These are phyloP conservation scores for Thelephora terrestris DNA, from an alignment of 1,284 basidiomycete species.

Conservation along the genomic window DNA sequence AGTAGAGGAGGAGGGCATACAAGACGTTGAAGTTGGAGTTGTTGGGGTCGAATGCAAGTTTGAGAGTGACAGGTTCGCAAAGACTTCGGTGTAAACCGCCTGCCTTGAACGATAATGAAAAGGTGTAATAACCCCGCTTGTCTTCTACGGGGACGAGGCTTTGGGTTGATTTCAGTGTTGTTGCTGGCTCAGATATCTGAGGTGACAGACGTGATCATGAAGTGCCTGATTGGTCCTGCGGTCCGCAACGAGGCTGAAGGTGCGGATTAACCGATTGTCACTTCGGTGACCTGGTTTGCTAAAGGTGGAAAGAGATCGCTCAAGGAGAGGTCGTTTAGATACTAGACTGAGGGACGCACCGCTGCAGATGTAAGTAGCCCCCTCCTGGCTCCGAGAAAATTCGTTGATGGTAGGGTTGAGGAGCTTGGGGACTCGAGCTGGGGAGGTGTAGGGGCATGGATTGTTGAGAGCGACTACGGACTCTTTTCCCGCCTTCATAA, in stretches of 20 bases:
- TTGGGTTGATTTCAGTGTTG: background rate
- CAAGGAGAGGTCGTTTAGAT: too few species aligned
- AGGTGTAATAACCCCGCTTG: conserved; percentile 32
- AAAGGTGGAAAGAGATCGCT: too few species aligned
- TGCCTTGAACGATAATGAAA: conserved; percentile 40
- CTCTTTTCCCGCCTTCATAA: too few species aligned
- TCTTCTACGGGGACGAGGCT: conserved; percentile 43
- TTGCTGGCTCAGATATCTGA: conserved; percentile 2
- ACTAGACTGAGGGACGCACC: too few species aligned
- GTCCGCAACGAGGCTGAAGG: conserved; percentile 17
- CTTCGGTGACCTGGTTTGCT: background rate
- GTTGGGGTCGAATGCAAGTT: conserved; percentile 40
- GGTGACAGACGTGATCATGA: conserved; percentile 20
- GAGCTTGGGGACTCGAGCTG: too few species aligned
- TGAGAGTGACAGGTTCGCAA: conserved; percentile 33
- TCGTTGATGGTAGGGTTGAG: background rate
- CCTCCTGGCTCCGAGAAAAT: too few species aligned
- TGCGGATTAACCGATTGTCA: conserved; percentile 14
- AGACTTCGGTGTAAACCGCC: conserved; percentile 43
- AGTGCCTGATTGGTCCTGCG: conserved; percentile 14
- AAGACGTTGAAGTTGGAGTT: conserved; percentile 47
- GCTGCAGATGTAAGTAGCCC: too few species aligned
- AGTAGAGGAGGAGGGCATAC: conserved; percentile 22
- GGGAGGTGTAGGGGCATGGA: background rate
- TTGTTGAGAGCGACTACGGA: background rate